These are phyloP conservation scores for Geoglossum cookeanum DNA, from an alignment of 2,329 filamentous ascomycete species.

Conservation along the genomic window DNA sequence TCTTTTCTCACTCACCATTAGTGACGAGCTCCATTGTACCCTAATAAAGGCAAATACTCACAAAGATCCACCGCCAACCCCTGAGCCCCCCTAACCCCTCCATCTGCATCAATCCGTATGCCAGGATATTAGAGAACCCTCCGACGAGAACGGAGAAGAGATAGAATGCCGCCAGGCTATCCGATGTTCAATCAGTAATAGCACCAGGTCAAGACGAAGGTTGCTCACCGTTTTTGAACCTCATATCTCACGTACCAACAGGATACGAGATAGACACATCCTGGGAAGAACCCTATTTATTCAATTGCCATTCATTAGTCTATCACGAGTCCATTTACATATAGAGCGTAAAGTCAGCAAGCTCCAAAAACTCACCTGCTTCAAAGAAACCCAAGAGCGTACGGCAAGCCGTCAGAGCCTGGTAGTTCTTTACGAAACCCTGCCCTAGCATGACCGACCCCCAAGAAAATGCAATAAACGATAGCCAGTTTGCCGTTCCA, in stretches of 20 bases:
- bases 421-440: slow-evolving; percentile 60
- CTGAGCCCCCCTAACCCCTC: slow-evolving; percentile 44
- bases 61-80: slow-evolving; percentile 48
- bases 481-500: slow-evolving; percentile 36
- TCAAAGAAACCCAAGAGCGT: slow-evolving; percentile 60
- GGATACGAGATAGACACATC: slow-evolving; percentile 31
- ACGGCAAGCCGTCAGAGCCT: slow-evolving; percentile 55
- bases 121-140: slow-evolving; percentile 72
- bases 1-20: slow-evolving; percentile 23
- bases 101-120: slow-evolving; percentile 81
- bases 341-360: background rate
- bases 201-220: background rate
- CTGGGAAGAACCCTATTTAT: slow-evolving; percentile 18
- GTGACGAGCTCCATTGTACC: too few relatives aligned
- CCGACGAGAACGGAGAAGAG: slow-evolving; percentile 59
- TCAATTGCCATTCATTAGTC: background rate
- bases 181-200: background rate
- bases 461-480: background rate
- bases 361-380: slow-evolving; percentile 12
- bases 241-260: slow-evolving; percentile 85
- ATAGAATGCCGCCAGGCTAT: slow-evolving; percentile 84
- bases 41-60: background rate
- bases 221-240: slow-evolving; percentile 24
- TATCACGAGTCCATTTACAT: background rate
- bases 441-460: slow-evolving; percentile 23